phyloP scores from a whole-genome alignment of 2,329 filamentous ascomycete genomes.

The Hypoxylon sp. region DNA sequence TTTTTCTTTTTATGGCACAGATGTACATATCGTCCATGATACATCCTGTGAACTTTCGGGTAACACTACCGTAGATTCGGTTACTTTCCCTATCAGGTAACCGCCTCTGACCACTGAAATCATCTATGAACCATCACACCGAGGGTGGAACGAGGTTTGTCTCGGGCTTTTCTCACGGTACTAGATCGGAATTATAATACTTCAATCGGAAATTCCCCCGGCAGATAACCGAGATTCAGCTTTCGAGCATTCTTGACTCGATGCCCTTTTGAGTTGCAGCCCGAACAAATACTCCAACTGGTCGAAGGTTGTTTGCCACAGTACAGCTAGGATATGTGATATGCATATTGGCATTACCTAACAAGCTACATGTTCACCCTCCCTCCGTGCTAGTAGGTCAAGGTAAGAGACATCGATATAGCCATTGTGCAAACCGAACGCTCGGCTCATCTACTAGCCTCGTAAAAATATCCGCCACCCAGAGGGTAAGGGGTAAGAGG shows the following conservation, averaged over 20 bases:
- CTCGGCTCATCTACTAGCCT: constrained; percentile 71
- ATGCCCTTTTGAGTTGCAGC: neutral
- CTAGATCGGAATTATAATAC: neutral
- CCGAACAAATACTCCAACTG: neutral
- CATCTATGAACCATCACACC: neutral
- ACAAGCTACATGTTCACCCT: neutral
- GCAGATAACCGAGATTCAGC: constrained; percentile 9
- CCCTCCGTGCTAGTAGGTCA: constrained; percentile 44
- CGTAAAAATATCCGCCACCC: constrained; percentile 70
- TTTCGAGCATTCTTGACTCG: neutral
- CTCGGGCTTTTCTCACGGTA: constrained; percentile 3
- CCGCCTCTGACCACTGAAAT: constrained; percentile 2
- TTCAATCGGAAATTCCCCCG: constrained; percentile 3
- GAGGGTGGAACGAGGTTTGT: constrained; percentile 1
- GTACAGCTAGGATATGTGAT: neutral
- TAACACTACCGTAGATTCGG: constrained; percentile 24
- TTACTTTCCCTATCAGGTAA: constrained; percentile 19
- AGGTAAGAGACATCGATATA: constrained; percentile 64
- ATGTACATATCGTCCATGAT: no score
- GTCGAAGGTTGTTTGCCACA: neutral
- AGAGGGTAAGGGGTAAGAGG: constrained; percentile 71
- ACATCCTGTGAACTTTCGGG: constrained; percentile 4
- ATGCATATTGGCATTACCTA: constrained; percentile 3
- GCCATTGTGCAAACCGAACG: constrained; percentile 69
- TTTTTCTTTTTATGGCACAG: no score